Conservation (phyloP, 352 stramenopile genomes). For the Globisporangium cederbergense region DNA sequence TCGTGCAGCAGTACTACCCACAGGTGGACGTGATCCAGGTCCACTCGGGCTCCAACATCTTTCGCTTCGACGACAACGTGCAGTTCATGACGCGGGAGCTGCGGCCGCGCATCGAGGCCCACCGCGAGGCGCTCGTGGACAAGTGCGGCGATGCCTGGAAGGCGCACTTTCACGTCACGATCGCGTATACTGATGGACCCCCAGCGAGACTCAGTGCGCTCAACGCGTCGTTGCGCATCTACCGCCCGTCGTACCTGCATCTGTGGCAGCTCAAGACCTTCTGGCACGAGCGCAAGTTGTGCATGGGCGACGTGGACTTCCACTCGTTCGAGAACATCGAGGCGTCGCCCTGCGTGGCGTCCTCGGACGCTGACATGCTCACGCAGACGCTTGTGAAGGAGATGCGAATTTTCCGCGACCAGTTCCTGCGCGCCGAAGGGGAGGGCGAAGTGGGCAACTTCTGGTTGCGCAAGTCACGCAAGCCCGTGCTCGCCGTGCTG, state of each 20-base stretch:
- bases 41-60: conserved; percentile 96
- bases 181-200: conserved; percentile 96
- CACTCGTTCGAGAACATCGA: conserved; percentile 97
- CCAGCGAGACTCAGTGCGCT: conserved; percentile 94
- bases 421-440: conserved; percentile 73
- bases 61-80: conserved; percentile 95
- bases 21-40: conserved; percentile 93
- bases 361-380: conserved; percentile 74
- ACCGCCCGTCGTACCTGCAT: conserved; percentile 95
- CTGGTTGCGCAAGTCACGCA: conserved; percentile 98
- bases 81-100: conserved; percentile 96
- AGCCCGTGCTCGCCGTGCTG: conserved; percentile 96
- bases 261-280: conserved; percentile 99
- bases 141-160: conserved; percentile 91
- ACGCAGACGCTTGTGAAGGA: conserved; percentile 90
- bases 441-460: conserved; percentile 92
- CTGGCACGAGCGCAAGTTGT: conserved; percentile 96
- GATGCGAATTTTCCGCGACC: conserved; percentile 87
- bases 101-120: conserved; percentile 91
- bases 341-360: conserved; percentile 88
- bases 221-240: conserved; percentile 94
- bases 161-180: conserved; percentile 93
- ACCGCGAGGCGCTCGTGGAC: conserved; percentile 92
- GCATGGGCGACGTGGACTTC: conserved; percentile 95
- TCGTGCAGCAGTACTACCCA: conserved; percentile 90